phyloP scores from a whole-genome alignment of 306 rosid genomes.

The Medicago ruthenica region DNA sequence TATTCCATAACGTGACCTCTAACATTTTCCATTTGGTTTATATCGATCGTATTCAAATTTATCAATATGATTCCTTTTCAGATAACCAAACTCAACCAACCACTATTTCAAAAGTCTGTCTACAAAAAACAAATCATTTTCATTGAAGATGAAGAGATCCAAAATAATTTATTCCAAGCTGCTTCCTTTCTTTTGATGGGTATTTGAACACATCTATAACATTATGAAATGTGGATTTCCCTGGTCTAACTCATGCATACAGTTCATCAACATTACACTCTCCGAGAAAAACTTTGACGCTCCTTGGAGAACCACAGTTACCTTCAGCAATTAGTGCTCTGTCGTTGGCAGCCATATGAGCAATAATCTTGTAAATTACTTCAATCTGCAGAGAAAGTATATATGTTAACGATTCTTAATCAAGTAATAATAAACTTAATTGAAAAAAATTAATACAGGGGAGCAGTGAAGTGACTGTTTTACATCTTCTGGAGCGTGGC shows the following conservation, averaged over 20 bases:
- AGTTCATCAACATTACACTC: conserved; percentile 75
- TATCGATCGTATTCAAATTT: background rate
- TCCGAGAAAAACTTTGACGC: conserved; percentile 81
- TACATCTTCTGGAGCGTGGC: conserved; percentile 81
- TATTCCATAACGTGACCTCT: conserved; percentile 17
- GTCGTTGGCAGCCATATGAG: conserved; percentile 89
- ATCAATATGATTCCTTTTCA: conserved; percentile 16
- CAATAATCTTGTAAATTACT: conserved; percentile 81
- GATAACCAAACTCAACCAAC: conserved; percentile 39
- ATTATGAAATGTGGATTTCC: conserved; percentile 26
- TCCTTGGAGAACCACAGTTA: conserved; percentile 79
- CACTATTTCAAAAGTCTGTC: conserved; percentile 18
- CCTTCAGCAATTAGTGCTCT: conserved; percentile 94
- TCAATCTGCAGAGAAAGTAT: conserved; percentile 60
- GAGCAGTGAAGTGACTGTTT: background rate
- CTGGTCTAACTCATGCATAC: conserved; percentile 50
- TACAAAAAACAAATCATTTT: conserved; percentile 14
- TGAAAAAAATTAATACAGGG: conserved; percentile 17
- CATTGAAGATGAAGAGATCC: conserved; percentile 34
- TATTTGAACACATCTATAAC: conserved; percentile 38
- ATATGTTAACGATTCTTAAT: conserved; percentile 7
- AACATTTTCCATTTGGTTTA: background rate
- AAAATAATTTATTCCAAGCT: conserved; percentile 42
- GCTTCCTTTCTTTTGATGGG: conserved; percentile 39
- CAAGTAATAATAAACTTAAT: conserved; percentile 1